Percentiles rank a stretch among this genome's conserved stretches.
phyloP scores from a whole-genome alignment of 768 basidiomycete species.

The Mycena metata region DNA sequence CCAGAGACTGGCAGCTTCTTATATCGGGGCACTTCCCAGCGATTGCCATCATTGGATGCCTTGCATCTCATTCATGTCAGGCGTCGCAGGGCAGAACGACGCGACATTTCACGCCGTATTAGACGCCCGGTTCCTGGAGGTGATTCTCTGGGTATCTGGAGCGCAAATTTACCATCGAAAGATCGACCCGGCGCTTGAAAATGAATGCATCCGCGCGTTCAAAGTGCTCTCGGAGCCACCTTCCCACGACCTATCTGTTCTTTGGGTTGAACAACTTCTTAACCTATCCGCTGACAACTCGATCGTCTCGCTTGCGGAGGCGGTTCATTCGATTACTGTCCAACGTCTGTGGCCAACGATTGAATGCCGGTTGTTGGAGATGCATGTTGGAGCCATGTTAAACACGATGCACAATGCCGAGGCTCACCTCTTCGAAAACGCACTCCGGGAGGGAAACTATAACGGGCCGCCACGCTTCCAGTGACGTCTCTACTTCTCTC shows the following conservation, averaged over 20 bases:
- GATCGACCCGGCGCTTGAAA: background rate
- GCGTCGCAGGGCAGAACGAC: background rate
- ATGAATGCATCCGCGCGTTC: background rate
- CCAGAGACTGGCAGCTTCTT: background rate
- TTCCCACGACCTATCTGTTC: background rate
- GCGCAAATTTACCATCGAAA: background rate
- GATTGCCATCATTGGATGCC: conserved; percentile 7
- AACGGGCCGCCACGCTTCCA: no score
- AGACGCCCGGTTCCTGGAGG: background rate
- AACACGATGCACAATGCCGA: no score
- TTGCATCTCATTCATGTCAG: conserved; percentile 1
- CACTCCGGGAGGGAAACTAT: no score
- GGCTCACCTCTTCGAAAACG: no score
- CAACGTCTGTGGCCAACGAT: background rate
- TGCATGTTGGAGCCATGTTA: no score
- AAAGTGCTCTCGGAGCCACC: background rate
- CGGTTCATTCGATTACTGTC: background rate
- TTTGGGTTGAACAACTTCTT: background rate
- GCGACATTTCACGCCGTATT: background rate
- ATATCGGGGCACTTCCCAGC: background rate
- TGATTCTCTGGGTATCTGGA: background rate
- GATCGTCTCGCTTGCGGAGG: background rate
- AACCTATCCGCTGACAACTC: background rate
- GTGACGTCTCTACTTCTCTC: no score
- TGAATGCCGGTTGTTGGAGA: conserved; percentile 10